Percentiles rank a stretch among this genome's conserved stretches.
Evolutionary conservation across 208 protist species (phyloP).

Genomic region (Porcisia hertigi): DNA sequence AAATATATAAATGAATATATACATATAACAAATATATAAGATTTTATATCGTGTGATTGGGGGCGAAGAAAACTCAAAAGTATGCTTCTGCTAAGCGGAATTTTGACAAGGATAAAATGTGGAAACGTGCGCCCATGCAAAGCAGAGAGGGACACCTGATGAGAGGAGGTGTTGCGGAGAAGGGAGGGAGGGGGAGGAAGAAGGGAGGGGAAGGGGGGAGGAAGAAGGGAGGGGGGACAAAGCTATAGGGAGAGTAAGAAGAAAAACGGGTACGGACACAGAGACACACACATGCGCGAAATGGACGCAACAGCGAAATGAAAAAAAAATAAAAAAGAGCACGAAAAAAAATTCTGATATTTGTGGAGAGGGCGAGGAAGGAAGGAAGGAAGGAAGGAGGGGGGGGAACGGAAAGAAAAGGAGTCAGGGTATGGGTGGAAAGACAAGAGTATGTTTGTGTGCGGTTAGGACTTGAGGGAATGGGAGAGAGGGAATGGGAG

Average conservation of each 20-base stretch:
- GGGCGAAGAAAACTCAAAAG: neutral
- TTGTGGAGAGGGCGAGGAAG: no score
- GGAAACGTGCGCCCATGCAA: neutral
- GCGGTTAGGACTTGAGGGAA: neutral
- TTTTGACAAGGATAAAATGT: neutral
- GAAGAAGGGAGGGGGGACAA: slow-evolving; percentile 26
- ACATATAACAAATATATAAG: no score
- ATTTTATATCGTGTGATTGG: no score
- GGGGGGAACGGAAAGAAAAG: neutral
- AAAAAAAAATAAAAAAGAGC: neutral
- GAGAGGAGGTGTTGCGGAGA: neutral
- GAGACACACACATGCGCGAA: neutral
- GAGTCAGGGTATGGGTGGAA: neutral
- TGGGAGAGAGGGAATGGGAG: neutral
- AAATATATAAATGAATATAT: no score
- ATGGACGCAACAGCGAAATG: no score
- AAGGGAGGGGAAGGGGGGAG: neutral
- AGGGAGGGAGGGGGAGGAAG: neutral
- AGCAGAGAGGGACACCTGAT: neutral
- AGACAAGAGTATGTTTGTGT: no score
- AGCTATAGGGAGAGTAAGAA: neutral
- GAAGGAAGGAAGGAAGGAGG: neutral
- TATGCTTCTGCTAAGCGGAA: neutral
- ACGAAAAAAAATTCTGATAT: neutral
- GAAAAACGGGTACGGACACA: neutral